Evolutionary conservation across 192 early-diverging fungal genomes (phyloP).

Genomic region (Coemansia sp.): DNA sequence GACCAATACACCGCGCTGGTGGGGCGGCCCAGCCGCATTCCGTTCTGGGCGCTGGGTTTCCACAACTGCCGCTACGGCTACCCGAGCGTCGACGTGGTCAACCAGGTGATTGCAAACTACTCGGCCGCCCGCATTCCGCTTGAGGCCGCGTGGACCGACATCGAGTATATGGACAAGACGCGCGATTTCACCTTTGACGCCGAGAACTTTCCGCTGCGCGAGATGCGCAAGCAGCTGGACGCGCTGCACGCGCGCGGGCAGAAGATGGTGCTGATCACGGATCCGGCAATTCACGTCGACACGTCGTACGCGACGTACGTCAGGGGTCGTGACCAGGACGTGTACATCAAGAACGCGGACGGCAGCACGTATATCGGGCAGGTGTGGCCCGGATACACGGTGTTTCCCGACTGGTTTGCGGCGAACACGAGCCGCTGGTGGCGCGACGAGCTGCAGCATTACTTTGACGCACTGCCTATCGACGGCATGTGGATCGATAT

Average conservation of each 20-base stretch:
- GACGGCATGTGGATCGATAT: conserved; percentile 72
- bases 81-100: conserved; percentile 54
- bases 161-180: conserved; percentile 68
- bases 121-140: conserved; percentile 57
- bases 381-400: conserved; percentile 67
- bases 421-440: conserved; percentile 54
- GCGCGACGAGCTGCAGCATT: conserved; percentile 43
- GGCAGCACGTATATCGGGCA: conserved; percentile 56
- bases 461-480: conserved; percentile 35
- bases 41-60: conserved; percentile 62
- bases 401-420: conserved; percentile 65
- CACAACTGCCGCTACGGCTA: conserved; percentile 71
- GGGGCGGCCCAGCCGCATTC: conserved; percentile 60
- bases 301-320: conserved; percentile 55
- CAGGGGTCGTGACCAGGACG: conserved; percentile 48
- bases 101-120: conserved; percentile 57
- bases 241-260: conserved; percentile 53
- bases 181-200: conserved; percentile 64
- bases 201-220: conserved; percentile 52
- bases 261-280: conserved; percentile 61
- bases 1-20: conserved; percentile 64
- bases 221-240: conserved; percentile 51
- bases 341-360: conserved; percentile 60
- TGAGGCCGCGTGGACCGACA: conserved; percentile 65
- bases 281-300: conserved; percentile 61